Percentiles rank a stretch among this genome's conserved stretches.
These are phyloP conservation scores for Plasmodium knowlesi DNA, from an alignment of 169 alveolate genomes.

Conservation along the genomic window DNA sequence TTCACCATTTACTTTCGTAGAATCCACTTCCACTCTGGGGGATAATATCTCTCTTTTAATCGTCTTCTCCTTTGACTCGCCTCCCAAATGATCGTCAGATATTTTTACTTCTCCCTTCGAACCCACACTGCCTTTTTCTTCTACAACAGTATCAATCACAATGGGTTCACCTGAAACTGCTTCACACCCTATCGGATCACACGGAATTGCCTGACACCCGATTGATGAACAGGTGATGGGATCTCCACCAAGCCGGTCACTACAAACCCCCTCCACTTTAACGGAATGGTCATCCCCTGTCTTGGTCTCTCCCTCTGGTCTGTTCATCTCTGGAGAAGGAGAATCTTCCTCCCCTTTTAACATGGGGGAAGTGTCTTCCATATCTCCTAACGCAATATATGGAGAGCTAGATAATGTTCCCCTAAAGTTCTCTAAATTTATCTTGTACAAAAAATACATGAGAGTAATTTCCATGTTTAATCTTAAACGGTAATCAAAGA, in stretches of 20 bases:
- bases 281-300: not conserved
- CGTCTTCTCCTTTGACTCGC: too few relatives aligned
- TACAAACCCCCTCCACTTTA: not conserved
- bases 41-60: too few relatives aligned
- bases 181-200: not conserved
- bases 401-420: too few relatives aligned
- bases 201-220: not conserved
- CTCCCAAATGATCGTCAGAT: not conserved
- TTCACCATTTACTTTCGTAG: not conserved
- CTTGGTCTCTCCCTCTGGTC: not conserved
- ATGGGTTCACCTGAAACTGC: not conserved
- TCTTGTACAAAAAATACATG: constrained; percentile 45
- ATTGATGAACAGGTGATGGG: not conserved
- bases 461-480: constrained; percentile 25
- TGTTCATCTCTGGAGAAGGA: too few relatives aligned
- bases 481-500: not conserved
- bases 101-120: too few relatives aligned
- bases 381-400: not conserved
- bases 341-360: too few relatives aligned
- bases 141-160: not conserved
- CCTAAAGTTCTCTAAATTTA: not conserved
- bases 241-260: not conserved
- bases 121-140: not conserved
- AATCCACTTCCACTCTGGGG: too few relatives aligned
- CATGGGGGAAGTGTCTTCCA: not conserved